A percentile compares a stretch with the other conserved stretches of the same genome.
Evolutionary conservation across 2,329 filamentous ascomycete species (phyloP).

Genomic region (Neocucurbitaria cava): DNA sequence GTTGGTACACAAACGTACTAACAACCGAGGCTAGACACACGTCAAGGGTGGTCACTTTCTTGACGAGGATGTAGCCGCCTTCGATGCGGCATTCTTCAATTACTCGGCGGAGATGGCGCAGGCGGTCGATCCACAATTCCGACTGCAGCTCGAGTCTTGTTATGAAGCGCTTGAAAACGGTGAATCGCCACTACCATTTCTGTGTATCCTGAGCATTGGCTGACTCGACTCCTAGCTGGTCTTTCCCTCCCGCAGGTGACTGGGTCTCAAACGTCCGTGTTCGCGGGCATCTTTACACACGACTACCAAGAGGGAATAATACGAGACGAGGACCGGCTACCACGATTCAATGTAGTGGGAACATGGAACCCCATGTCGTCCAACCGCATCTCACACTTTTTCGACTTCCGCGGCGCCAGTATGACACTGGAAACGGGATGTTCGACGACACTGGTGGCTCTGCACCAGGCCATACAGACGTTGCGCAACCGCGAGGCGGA

Average conservation of each 20-base stretch:
- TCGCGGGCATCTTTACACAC: slow-evolving; percentile 15
- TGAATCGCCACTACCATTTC: slow-evolving; percentile 20
- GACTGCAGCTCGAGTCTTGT: slow-evolving; percentile 25
- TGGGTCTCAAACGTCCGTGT: slow-evolving; percentile 6
- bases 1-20: too few relatives aligned
- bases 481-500: slow-evolving; percentile 23
- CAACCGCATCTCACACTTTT: slow-evolving; percentile 33
- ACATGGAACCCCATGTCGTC: slow-evolving; percentile 19
- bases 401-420: slow-evolving; percentile 29
- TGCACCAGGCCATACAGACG: slow-evolving; percentile 19
- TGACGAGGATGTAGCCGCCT: neutral
- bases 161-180: slow-evolving; percentile 32
- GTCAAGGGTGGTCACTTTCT: too few relatives aligned
- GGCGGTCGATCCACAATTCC: slow-evolving; percentile 28
- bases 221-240: too few relatives aligned
- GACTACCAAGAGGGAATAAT: slow-evolving; percentile 15
- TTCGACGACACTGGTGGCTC: slow-evolving; percentile 19
- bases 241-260: too few relatives aligned
- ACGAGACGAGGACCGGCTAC: slow-evolving; percentile 22
- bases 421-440: slow-evolving; percentile 27
- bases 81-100: slow-evolving; percentile 14
- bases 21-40: too few relatives aligned
- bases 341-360: slow-evolving; percentile 22
- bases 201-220: too few relatives aligned
- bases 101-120: slow-evolving; percentile 16